Evolutionary conservation across 495 filamentous ascomycete species (phyloP), one percentile per base, ranked within the genome.

Genomic region (Aspergillus cristatus): DNA sequence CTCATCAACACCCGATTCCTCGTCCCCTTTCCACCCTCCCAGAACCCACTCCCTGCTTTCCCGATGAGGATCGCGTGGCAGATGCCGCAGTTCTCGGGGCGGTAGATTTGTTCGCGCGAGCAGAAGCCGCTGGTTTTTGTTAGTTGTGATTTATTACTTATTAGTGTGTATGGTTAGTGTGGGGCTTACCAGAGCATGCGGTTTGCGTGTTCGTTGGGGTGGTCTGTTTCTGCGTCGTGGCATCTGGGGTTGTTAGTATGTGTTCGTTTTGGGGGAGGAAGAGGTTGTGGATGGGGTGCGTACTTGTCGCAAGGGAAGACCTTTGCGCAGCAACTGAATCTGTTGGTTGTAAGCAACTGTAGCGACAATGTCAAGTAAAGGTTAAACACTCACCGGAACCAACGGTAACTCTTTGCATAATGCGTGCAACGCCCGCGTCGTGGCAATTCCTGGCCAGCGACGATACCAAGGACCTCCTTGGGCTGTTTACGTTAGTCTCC

Each of bases 1-100:
- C 79, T 81, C 84, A 88, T 86, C 41, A 71, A 53, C 14, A 53
- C 56, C 54, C 68, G 75, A 55, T 84, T 80, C 35, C 84, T 61
- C n/a, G 81, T 90, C 7, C 86, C 86, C 55, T 85, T 88, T 1
- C 88, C 88, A 12, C 87, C 88, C 62, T 95, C 88, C 88, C 88
- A 94, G 54, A 85, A 95, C 6, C 86, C 87, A 40, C 66, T 76
- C 0, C 82, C 81, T 16, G 63, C 67, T 45, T 75, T 78, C 4
- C 84, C 78, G n/a, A 86, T 67, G 1, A 94, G 70, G 14, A 64
- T 69, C n/a, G 79, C 62, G 43, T 76, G 81, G 54, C 88, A 95
- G 34, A 87, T 75, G 0, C 65, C 72, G 48, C 88, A 95, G 34
- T 82, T 81, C 49, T 93, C 85, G 0, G 82, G 80, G 26, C 78